Evolutionary conservation across 2,329 filamentous ascomycete genomes (phyloP), one percentile per base, ranked within the genome.

Genomic region (Fusarium buxicola): DNA sequence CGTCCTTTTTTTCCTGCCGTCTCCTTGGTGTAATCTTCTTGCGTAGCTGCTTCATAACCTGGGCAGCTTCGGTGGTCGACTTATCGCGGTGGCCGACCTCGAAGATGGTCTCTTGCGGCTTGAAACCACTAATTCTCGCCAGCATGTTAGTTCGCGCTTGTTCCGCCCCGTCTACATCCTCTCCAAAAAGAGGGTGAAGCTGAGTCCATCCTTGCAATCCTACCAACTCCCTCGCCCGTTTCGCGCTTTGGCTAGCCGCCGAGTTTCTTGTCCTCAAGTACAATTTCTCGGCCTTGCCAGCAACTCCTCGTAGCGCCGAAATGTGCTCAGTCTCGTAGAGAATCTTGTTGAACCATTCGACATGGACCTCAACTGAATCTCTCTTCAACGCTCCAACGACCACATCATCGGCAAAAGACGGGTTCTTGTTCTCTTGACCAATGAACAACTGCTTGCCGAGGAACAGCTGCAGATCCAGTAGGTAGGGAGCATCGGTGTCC

Each of bases 101-200:
- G 69, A 99, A 99, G n/a, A 99, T 92, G 0, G 94, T 98, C 77
- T 99, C 95, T 38, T 89, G 84, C 0, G 96, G 95, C 68, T 92
- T 87, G 79, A 95, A 99, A 2, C 90, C 90, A 69, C 92, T 94
- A 55, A 99, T 92, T 56, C 89, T 87, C 28, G 92, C 92, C 27
- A 99, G 81, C 92, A 99, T 96, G 46, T 90, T 88, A 44, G 93
- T 88, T 28, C 94, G 86, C 44, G 92, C 89, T 58, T 87, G 84
- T 71, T 94, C 91, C 25, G 85, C 78, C 30, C 85, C 80, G 53
- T 87, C 84, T 1, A 84, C 85, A 47, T 90, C 86, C 50, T 90
- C 83, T 31, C 89, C 89, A 73, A 98, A 98, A 1, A 99, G 80
- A 7, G 90, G 84, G 73, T 97, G 92, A 11, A 94, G 82, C 61